Conservation (phyloP, 805 yeast species). For the Saccharomycopsis capsularis region DNA sequence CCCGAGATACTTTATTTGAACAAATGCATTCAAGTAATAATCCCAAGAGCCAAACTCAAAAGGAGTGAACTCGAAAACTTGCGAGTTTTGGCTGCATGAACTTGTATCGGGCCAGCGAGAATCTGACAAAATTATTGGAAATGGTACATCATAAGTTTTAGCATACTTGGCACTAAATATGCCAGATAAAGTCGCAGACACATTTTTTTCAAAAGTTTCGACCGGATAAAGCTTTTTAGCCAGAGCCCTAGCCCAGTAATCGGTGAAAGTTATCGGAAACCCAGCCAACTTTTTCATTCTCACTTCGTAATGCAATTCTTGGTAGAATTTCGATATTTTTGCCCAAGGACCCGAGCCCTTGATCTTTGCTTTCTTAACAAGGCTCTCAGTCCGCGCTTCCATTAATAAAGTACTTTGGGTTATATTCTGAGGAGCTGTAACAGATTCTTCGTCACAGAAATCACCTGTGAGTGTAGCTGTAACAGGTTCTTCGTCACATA, state of each 20-base stretch:
- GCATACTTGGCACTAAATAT: slow-evolving; percentile 55
- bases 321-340: slow-evolving; percentile 40
- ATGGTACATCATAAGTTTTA: slow-evolving; percentile 57
- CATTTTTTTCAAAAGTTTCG: slow-evolving; percentile 54
- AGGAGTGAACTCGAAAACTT: slow-evolving; percentile 53
- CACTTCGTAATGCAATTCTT: slow-evolving; percentile 47
- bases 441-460: too few species aligned
- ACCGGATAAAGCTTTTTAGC: slow-evolving; percentile 44
- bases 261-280: slow-evolving; percentile 52
- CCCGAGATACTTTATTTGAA: slow-evolving; percentile 48
- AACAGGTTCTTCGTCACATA: too few species aligned
- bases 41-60: slow-evolving; percentile 70
- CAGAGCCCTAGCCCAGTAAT: slow-evolving; percentile 63
- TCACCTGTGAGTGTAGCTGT: too few species aligned
- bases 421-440: too few species aligned
- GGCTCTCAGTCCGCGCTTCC: too few species aligned
- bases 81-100: slow-evolving; percentile 33
- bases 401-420: too few species aligned
- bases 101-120: slow-evolving; percentile 32
- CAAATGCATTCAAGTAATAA: slow-evolving; percentile 37
- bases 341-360: slow-evolving; percentile 20
- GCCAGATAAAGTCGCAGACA: slow-evolving; percentile 48
- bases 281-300: slow-evolving; percentile 46
- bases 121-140: slow-evolving; percentile 59
- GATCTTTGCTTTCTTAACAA: too few species aligned